Conservation (phyloP, 305 asterid species). For the Solanum hybrid region DNA sequence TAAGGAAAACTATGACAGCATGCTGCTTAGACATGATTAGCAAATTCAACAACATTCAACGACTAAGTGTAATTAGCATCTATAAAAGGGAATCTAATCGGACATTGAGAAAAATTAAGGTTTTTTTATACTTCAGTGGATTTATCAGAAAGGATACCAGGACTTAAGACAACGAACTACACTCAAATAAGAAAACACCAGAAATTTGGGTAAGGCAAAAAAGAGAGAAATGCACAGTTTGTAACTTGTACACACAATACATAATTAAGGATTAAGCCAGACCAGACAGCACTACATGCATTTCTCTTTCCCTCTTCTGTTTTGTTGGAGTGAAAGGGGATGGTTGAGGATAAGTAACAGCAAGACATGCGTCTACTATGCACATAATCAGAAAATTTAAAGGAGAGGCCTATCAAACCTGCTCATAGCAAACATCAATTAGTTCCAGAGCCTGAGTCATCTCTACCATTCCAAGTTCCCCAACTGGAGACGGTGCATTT, state of each 20-base stretch:
- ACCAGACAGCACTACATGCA: not conserved
- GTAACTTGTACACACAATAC: not conserved
- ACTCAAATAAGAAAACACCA: not conserved
- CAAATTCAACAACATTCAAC: not conserved
- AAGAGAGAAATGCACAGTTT: not conserved
- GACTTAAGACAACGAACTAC: not conserved
- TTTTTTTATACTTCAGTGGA: not conserved
- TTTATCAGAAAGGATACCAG: not conserved
- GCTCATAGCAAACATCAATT: conserved; percentile 69
- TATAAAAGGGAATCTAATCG: not conserved
- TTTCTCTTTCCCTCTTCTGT: not conserved
- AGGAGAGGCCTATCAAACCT: conserved; percentile 31
- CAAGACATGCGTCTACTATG: not conserved
- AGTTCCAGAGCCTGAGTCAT: conserved; percentile 94
- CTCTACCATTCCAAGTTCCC: conserved; percentile 99
- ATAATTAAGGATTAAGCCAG: not conserved
- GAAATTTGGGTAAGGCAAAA: not conserved
- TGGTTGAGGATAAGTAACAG: not conserved
- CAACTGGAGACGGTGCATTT: conserved; percentile 90
- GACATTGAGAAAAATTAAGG: not conserved
- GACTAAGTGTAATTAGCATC: not conserved
- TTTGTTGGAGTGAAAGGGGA: not conserved
- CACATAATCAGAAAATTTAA: not conserved
- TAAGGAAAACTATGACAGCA: not conserved
- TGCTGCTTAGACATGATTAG: not conserved